Evolutionary conservation across 352 stramenopile genomes (phyloP).

Genomic region (Blastocystis sp.): DNA sequence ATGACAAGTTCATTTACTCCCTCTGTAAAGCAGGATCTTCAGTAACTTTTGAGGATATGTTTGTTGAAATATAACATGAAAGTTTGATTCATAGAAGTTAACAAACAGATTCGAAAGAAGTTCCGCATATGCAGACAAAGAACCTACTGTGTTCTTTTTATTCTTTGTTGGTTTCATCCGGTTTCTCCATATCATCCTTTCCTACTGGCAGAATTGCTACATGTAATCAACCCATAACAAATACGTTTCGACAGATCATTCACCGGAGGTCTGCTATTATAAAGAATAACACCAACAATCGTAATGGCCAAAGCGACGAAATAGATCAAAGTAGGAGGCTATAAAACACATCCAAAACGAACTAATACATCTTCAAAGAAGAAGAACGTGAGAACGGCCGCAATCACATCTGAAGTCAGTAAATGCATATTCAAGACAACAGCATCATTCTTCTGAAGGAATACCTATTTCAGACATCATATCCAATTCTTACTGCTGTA

Average conservation of each 20-base stretch:
- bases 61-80: background rate
- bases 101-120: slow-evolving; percentile 47
- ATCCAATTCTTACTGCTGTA: background rate
- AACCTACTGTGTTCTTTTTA: slow-evolving; percentile 53
- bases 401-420: slow-evolving; percentile 56
- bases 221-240: background rate
- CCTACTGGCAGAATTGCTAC: background rate
- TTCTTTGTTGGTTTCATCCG: background rate
- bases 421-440: slow-evolving; percentile 58
- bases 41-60: no score
- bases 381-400: slow-evolving; percentile 47
- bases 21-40: no score
- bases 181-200: background rate
- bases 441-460: slow-evolving; percentile 48
- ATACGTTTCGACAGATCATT: slow-evolving; percentile 17
- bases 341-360: background rate
- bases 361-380: slow-evolving; percentile 39
- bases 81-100: background rate
- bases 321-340: slow-evolving; percentile 52
- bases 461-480: background rate
- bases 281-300: slow-evolving; percentile 48
- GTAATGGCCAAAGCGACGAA: slow-evolving; percentile 52
- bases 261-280: slow-evolving; percentile 18
- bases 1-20: no score
- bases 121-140: slow-evolving; percentile 43